Evolutionary conservation across 2,329 filamentous ascomycete genomes (phyloP).

Genomic region (Cladosporium sp.): DNA sequence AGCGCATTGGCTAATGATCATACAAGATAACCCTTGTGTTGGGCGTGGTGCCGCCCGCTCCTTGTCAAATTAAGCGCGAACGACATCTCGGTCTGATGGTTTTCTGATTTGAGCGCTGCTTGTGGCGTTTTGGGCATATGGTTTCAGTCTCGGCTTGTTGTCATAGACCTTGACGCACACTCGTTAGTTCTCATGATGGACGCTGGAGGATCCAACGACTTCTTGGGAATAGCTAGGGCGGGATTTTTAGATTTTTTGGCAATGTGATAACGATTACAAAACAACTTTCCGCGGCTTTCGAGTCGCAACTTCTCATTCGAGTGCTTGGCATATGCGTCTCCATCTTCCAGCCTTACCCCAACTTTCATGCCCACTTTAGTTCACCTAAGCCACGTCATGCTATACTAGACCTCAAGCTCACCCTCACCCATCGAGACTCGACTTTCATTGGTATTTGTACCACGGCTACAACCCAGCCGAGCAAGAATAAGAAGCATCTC

Average conservation of each 20-base stretch:
- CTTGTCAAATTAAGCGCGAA: neutral
- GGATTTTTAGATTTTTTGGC: slow-evolving; percentile 1
- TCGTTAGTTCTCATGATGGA: neutral
- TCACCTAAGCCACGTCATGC: slow-evolving; percentile 3
- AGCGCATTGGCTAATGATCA: neutral
- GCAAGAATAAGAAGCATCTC: too few species aligned
- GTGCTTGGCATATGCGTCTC: slow-evolving; percentile 5
- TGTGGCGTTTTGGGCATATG: neutral
- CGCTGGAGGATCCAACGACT: neutral
- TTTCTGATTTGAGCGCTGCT: neutral
- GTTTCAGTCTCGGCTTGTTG: neutral
- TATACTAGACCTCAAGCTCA: neutral
- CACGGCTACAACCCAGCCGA: neutral
- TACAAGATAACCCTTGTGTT: slow-evolving; percentile 2
- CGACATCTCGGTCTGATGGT: neutral
- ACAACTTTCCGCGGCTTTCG: neutral
- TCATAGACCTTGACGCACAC: neutral
- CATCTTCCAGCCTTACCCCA: slow-evolving; percentile 1
- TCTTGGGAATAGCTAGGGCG: neutral
- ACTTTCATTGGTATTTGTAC: too few species aligned
- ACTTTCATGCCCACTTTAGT: slow-evolving; percentile 1
- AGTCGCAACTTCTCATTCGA: too few species aligned
- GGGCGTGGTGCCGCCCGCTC: slow-evolving; percentile 13
- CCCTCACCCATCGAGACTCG: neutral
- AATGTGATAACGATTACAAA: slow-evolving; percentile 2